These are phyloP conservation scores for Rhamnella rubrinervis DNA, from an alignment of 331 rosid species.

Conservation along the genomic window DNA sequence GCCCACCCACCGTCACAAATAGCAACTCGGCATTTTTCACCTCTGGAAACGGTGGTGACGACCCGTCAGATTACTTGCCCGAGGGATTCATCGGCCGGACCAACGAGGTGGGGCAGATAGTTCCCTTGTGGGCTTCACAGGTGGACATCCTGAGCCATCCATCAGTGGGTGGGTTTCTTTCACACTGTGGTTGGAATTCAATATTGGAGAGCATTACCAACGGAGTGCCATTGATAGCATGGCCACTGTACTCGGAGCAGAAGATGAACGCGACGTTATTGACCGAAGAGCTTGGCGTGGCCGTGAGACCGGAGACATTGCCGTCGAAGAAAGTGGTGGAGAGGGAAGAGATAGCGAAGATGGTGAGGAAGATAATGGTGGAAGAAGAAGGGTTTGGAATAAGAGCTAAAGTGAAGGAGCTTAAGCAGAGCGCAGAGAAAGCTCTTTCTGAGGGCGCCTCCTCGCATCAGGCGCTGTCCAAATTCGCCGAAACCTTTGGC, in stretches of 20 bases:
- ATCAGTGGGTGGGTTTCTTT: slow-evolving; percentile 44
- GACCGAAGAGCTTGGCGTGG: slow-evolving; percentile 44
- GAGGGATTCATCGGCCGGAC: slow-evolving; percentile 48
- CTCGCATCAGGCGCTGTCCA: slow-evolving; percentile 22
- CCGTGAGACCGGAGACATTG: slow-evolving; percentile 17
- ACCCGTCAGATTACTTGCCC: slow-evolving; percentile 28
- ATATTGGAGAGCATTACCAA: slow-evolving; percentile 38
- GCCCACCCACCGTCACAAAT: slow-evolving; percentile 24
- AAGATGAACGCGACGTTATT: slow-evolving; percentile 45
- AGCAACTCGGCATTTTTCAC: slow-evolving; percentile 32
- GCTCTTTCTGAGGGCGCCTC: slow-evolving; percentile 35
- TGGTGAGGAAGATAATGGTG: slow-evolving; percentile 43
- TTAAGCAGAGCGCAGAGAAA: slow-evolving; percentile 24
- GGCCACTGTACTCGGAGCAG: slow-evolving; percentile 66
- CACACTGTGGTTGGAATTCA: slow-evolving; percentile 72
- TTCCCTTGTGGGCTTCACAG: slow-evolving; percentile 60
- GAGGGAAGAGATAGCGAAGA: slow-evolving; percentile 36
- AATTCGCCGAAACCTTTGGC: slow-evolving; percentile 8
- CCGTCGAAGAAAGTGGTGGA: slow-evolving; percentile 35
- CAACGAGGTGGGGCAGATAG: slow-evolving; percentile 23
- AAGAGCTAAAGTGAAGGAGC: slow-evolving; percentile 23
- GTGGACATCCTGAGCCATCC: slow-evolving; percentile 42
- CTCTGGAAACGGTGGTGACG: background rate
- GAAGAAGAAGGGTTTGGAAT: slow-evolving; percentile 5
- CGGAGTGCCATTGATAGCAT: slow-evolving; percentile 53